Percentiles rank a stretch among this genome's conserved stretches.
phyloP scores from a whole-genome alignment of 139 green algal genomes.

The Cymbomonas tetramitiformis region DNA sequence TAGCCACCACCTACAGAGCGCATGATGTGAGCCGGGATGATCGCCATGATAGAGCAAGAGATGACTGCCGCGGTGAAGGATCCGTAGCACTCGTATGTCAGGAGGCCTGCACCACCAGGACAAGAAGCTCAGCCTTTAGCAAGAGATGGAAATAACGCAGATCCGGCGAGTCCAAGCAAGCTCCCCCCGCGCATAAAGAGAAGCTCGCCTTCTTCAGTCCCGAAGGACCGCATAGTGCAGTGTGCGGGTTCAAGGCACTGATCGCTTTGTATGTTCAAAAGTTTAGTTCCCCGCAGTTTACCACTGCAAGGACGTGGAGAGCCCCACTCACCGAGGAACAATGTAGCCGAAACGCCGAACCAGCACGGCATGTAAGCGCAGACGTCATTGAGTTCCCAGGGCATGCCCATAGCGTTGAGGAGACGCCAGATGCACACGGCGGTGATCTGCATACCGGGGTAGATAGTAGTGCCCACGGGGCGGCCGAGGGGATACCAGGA shows the following conservation, averaged over 20 bases:
- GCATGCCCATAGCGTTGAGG: constrained; percentile 43
- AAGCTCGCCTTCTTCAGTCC: too few species aligned
- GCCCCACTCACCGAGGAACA: too few species aligned
- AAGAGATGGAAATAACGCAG: too few species aligned
- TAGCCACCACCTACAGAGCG: constrained; percentile 48
- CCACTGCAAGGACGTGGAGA: too few species aligned
- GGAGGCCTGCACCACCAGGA: too few species aligned
- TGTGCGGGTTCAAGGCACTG: too few species aligned
- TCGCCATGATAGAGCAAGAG: constrained; percentile 32
- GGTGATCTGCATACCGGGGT: constrained; percentile 54
- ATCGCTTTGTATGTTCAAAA: too few species aligned
- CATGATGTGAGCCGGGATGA: constrained; percentile 50
- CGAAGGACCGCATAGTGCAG: too few species aligned
- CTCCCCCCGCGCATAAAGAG: too few species aligned
- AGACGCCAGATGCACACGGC: constrained; percentile 28
- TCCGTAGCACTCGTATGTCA: constrained; percentile 15
- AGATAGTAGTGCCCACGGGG: constrained; percentile 56
- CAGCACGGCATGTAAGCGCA: constrained; percentile 43
- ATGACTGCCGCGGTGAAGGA: not conserved
- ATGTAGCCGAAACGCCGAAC: constrained; percentile 22
- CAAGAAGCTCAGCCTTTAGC: too few species aligned
- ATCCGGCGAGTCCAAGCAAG: too few species aligned
- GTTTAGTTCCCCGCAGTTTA: too few species aligned
- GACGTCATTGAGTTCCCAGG: constrained; percentile 37
- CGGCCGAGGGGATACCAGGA: constrained; percentile 56